Conservation (phyloP, 768 basidiomycete species). For the Naganishia kalamii region DNA sequence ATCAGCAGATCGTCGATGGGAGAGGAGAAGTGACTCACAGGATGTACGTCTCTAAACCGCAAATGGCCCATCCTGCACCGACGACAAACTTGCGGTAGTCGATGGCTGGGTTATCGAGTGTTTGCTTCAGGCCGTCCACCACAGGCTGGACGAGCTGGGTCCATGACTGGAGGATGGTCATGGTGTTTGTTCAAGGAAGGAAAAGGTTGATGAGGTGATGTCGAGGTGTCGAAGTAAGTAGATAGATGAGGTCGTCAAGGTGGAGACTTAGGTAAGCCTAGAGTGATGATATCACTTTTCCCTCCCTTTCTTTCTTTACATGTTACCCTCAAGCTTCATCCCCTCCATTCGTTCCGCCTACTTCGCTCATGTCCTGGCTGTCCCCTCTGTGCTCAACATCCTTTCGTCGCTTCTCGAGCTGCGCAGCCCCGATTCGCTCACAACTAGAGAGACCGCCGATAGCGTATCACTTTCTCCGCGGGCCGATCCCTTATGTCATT, state of each 20-base stretch:
- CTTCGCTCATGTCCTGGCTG: too few relatives aligned
- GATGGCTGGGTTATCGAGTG: slow-evolving; percentile 19
- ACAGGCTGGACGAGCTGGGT: neutral
- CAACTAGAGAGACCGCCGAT: slow-evolving; percentile 50
- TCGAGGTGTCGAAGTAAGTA: too few relatives aligned
- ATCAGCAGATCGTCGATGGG: neutral
- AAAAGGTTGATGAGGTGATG: neutral
- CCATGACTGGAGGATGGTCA: slow-evolving; percentile 13
- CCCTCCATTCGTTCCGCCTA: too few relatives aligned
- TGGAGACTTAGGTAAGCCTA: too few relatives aligned
- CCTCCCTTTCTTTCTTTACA: too few relatives aligned
- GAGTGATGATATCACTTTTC: too few relatives aligned
- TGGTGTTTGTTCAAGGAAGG: neutral
- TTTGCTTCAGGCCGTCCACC: neutral
- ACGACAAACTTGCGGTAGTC: slow-evolving; percentile 26
- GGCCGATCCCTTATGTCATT: slow-evolving; percentile 67
- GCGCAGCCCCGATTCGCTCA: neutral
- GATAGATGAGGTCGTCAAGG: too few relatives aligned
- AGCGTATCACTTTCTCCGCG: slow-evolving; percentile 67
- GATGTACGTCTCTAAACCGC: slow-evolving; percentile 20
- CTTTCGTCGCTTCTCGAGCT: neutral
- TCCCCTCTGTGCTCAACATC: neutral
- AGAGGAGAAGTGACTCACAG: slow-evolving; percentile 4
- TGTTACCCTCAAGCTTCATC: too few relatives aligned
- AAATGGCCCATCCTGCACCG: slow-evolving; percentile 24